A percentile compares a stretch with the other conserved stretches of the same genome.
These are phyloP conservation scores for Barbarea vulgaris DNA, from an alignment of 345 rosid species.

Conservation along the genomic window DNA sequence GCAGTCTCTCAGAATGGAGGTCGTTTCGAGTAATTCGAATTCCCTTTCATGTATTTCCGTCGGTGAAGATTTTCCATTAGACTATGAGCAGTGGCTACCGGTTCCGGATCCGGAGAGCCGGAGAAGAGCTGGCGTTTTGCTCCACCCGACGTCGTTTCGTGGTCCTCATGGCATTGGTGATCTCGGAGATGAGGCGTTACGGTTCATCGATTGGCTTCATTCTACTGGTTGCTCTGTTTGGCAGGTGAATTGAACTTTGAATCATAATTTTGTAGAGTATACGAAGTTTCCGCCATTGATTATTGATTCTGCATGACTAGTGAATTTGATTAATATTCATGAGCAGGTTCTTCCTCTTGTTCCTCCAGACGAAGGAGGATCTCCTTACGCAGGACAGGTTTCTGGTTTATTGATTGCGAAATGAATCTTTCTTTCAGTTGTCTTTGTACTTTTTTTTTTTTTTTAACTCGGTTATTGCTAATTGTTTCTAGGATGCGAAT, in stretches of 20 bases:
- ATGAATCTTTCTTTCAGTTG: conserved; percentile 6
- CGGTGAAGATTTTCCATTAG: conserved; percentile 65
- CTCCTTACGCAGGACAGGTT: conserved; percentile 96
- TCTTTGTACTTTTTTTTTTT: not conserved
- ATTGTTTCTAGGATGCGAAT: conserved; percentile 76
- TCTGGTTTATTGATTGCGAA: not conserved
- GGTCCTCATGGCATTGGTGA: conserved; percentile 90
- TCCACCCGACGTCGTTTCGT: conserved; percentile 88
- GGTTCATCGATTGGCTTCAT: conserved; percentile 89
- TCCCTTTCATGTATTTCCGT: conserved; percentile 40
- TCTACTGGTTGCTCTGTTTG: conserved; percentile 84
- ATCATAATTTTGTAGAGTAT: not conserved
- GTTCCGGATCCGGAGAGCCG: conserved; percentile 42
- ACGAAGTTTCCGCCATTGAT: not conserved
- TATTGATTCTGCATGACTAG: not conserved
- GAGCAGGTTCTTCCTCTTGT: conserved; percentile 95
- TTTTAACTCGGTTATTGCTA: not conserved
- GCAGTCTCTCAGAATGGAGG: conserved; percentile 27
- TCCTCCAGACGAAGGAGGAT: conserved; percentile 84
- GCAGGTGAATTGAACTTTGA: conserved; percentile 55
- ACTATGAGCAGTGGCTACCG: conserved; percentile 66
- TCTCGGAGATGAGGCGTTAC: conserved; percentile 74
- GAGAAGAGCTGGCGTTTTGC: conserved; percentile 85
- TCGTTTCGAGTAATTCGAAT: conserved; percentile 40
- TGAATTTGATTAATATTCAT: not conserved